Evolutionary conservation across 139 green algal genomes (phyloP), one percentile per base, ranked within the genome.

Genomic region (Edaphochlamys debaryana): DNA sequence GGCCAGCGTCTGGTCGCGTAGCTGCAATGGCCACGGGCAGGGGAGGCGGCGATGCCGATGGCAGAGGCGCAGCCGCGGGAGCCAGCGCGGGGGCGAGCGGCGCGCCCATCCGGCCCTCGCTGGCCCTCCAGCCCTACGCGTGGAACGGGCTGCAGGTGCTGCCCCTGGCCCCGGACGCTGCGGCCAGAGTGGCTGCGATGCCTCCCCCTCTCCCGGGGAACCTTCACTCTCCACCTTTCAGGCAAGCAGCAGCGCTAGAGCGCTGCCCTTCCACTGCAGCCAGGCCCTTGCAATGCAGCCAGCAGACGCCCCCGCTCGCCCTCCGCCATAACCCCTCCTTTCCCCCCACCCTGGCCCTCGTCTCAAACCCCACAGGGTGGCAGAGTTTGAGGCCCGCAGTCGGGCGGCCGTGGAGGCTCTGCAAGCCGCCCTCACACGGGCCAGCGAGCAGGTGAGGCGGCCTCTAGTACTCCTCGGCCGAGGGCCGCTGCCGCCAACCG

Each of bases 331-430:
- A 63, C 54, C 54, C 11, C 17, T 63, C 6, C 20, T 9, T 63
- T n/a, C 13, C 48, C 48, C 15, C 11, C 48, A 15, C 11, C 48
- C 48, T 54, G 48, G 48, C 11, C 48, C 48, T 54, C 15, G 48
- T 54, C 48, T 54, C 15, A 23, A 15, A 54, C 2, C 56, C 45
- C 45, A 9, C 60, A 82, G 76, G 45, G 63, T 82, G n/a, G 60
- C 76, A 9, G 76, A 82, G 42, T 82, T 74, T 63, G 76, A 82
- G 42, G 27, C 60, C 38, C 76, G 76, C 63, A 66, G 62, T 30
- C 62, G 63, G 9, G 30, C 70, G 1, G 76, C 63, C 4, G 76
- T 82, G 32, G 45, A 27, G 1, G 42, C 76, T 2, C 76, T 82
- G 76, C 42, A 73, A 6, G 63, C 42, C 7, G 76, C 63, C 15